Percentiles rank a stretch among this genome's conserved stretches.
Conservation (phyloP, 2,329 filamentous ascomycete species). For the Coniochaeta sp. region DNA sequence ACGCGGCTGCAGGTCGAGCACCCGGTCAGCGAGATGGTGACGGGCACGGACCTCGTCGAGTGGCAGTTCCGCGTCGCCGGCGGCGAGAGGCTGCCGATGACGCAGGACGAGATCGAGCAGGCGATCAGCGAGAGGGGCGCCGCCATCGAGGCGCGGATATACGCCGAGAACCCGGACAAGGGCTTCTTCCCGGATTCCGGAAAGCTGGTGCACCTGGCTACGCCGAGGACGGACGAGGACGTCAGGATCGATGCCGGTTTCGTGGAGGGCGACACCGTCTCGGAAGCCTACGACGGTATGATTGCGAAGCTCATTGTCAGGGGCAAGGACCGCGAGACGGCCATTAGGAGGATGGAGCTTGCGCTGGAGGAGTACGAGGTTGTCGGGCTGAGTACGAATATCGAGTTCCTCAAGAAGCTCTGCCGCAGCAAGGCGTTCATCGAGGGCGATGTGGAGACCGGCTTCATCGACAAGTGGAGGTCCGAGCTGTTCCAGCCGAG, state of each 20-base stretch:
- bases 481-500: constrained; percentile 67
- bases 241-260: constrained; percentile 93
- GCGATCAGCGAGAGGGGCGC: constrained; percentile 71
- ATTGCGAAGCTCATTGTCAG: constrained; percentile 95
- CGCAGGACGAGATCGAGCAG: constrained; percentile 58
- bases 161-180: constrained; percentile 87
- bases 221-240: constrained; percentile 60
- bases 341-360: constrained; percentile 72
- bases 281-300: constrained; percentile 96
- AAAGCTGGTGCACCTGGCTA: constrained; percentile 72
- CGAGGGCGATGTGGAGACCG: constrained; percentile 84
- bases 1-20: constrained; percentile 95
- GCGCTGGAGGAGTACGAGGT: constrained; percentile 88
- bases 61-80: constrained; percentile 83
- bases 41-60: constrained; percentile 70
- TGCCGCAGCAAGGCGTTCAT: constrained; percentile 79
- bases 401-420: constrained; percentile 89
- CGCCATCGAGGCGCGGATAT: constrained; percentile 93
- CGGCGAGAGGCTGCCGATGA: constrained; percentile 49
- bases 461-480: constrained; percentile 87
- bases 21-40: constrained; percentile 73
- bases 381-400: constrained; percentile 87
- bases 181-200: constrained; percentile 95
- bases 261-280: constrained; percentile 82
- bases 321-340: constrained; percentile 68